Evolutionary conservation across 176 grass and related monocot species (phyloP).

Genomic region (Avena sativa): DNA sequence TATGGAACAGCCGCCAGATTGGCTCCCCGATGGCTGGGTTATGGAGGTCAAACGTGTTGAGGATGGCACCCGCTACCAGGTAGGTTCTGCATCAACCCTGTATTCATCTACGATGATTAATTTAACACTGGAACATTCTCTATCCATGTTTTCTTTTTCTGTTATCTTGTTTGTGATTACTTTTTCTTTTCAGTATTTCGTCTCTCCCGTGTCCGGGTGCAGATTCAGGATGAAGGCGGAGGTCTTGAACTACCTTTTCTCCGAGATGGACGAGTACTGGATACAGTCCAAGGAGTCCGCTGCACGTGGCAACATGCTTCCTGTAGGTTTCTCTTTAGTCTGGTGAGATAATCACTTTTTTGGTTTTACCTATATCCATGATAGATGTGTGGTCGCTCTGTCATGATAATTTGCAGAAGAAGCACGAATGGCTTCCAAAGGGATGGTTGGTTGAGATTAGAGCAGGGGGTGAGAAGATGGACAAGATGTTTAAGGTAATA

Average conservation of each 20-base stretch:
- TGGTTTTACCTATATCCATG: neutral
- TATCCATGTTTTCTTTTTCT: neutral
- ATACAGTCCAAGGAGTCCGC: slow-evolving; percentile 9
- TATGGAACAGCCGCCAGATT: slow-evolving; percentile 12
- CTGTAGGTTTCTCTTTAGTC: slow-evolving; percentile 9
- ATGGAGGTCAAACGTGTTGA: slow-evolving; percentile 32
- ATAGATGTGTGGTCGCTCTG: neutral
- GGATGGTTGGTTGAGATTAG: slow-evolving; percentile 59
- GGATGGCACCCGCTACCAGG: slow-evolving; percentile 31
- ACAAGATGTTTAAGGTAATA: slow-evolving; percentile 60
- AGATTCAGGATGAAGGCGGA: slow-evolving; percentile 40
- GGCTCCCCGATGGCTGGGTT: slow-evolving; percentile 64
- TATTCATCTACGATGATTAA: neutral
- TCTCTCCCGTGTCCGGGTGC: slow-evolving; percentile 39
- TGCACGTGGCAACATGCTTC: neutral
- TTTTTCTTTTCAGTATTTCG: slow-evolving; percentile 39
- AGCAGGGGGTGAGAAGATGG: slow-evolving; percentile 41
- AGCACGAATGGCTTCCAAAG: slow-evolving; percentile 18
- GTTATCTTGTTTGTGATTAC: neutral
- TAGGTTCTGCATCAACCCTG: slow-evolving; percentile 34
- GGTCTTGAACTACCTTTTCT: slow-evolving; percentile 44
- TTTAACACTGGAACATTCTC: neutral
- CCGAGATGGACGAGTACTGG: slow-evolving; percentile 10
- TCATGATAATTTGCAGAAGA: neutral
- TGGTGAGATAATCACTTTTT: neutral